These are phyloP conservation scores for Acer yangbiense DNA, from an alignment of 345 rosid species.

Conservation along the genomic window DNA sequence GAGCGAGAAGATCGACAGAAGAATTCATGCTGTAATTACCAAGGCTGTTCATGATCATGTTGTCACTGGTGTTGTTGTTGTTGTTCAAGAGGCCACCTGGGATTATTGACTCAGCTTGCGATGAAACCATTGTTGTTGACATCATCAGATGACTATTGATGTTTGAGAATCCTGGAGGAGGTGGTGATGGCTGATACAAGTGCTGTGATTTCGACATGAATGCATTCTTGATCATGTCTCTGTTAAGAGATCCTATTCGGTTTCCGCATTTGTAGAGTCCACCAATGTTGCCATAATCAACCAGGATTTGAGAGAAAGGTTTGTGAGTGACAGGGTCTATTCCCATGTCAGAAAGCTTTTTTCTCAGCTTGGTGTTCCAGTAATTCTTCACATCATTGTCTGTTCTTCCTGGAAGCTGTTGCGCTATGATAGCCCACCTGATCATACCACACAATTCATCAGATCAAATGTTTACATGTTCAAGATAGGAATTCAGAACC, in stretches of 20 bases:
- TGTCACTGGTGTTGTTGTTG: background rate
- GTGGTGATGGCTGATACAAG: background rate
- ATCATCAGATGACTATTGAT: slow-evolving; percentile 24
- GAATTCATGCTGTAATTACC: slow-evolving; percentile 9
- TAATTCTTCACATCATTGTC: slow-evolving; percentile 92
- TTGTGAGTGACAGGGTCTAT: slow-evolving; percentile 93
- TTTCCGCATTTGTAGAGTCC: slow-evolving; percentile 48
- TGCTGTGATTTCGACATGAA: slow-evolving; percentile 32
- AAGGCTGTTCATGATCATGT: background rate
- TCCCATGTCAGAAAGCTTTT: slow-evolving; percentile 90
- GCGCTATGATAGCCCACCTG: slow-evolving; percentile 95
- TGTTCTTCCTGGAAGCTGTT: slow-evolving; percentile 88
- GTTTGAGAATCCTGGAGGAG: slow-evolving; percentile 19
- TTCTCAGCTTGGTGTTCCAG: slow-evolving; percentile 90
- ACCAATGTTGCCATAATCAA: slow-evolving; percentile 83
- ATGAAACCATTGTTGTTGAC: slow-evolving; percentile 12
- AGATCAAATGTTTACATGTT: too few species aligned
- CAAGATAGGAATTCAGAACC: too few species aligned
- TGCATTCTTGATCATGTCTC: slow-evolving; percentile 37
- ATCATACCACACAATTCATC: background rate
- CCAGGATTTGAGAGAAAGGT: slow-evolving; percentile 86
- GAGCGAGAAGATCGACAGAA: slow-evolving; percentile 66
- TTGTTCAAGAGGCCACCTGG: slow-evolving; percentile 25
- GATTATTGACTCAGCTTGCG: too few species aligned
- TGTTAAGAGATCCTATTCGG: slow-evolving; percentile 49